Conservation (phyloP, 2,329 filamentous ascomycete species). For the Penicillium sp. region DNA sequence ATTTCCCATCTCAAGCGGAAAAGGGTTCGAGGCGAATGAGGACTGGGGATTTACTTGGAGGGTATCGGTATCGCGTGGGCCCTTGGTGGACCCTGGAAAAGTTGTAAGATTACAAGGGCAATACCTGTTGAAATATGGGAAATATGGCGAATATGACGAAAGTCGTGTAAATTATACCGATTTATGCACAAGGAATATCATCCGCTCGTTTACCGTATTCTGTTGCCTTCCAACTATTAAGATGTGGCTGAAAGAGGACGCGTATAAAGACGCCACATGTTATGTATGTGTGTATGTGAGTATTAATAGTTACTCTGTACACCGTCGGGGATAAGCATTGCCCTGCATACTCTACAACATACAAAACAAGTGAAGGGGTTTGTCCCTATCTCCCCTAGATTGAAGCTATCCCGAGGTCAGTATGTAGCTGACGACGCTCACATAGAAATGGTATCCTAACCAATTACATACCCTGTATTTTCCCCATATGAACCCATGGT, state of each 20-base stretch:
- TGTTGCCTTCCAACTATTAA: not conserved
- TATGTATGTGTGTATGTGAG: not conserved
- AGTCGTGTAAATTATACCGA: not conserved
- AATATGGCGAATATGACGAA: not conserved
- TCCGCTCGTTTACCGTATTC: not conserved
- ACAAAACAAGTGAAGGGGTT: not conserved
- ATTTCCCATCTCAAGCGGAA: not conserved
- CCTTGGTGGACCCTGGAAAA: not conserved
- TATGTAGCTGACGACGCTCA: conserved; percentile 4
- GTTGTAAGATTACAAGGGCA: not conserved
- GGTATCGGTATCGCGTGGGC: not conserved
- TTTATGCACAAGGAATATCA: not conserved
- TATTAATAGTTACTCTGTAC: not conserved
- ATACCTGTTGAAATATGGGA: not conserved
- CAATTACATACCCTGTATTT: not conserved
- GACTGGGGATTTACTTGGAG: not conserved
- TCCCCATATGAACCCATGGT: not conserved
- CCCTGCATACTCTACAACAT: not conserved
- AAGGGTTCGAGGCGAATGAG: not conserved
- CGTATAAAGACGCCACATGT: not conserved
- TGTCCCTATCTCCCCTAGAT: not conserved
- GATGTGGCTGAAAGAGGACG: not conserved
- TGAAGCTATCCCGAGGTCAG: conserved; percentile 2
- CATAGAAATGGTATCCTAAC: not conserved
- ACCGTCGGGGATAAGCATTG: not conserved